Percentiles rank a stretch among this genome's conserved stretches.
phyloP scores from a whole-genome alignment of 129 eudicot genomes.

The sunflower (Helianthus annuus) region DNA sequence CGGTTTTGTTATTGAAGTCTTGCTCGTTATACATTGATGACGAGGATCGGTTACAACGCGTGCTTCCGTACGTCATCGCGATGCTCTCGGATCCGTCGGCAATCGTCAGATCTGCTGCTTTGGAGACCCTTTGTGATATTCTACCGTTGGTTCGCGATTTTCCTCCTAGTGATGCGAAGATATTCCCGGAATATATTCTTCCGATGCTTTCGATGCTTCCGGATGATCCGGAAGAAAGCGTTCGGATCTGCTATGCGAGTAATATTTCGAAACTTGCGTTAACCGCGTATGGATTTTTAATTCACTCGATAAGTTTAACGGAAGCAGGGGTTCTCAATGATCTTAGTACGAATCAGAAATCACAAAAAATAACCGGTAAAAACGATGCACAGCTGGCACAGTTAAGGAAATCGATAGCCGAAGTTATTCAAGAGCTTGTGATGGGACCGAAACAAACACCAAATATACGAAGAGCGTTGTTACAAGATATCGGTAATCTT shows the following conservation, averaged over 20 bases:
- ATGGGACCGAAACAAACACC: constrained; percentile 99
- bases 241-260: constrained; percentile 88
- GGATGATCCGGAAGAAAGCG: constrained; percentile 97
- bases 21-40: constrained; percentile 88
- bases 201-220: constrained; percentile 99
- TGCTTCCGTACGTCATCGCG: constrained; percentile 89
- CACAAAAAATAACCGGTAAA: constrained; percentile 34
- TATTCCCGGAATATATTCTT: constrained; percentile 91
- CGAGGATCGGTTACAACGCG: constrained; percentile 89
- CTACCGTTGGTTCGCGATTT: constrained; percentile 90
- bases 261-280: constrained; percentile 89
- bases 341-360: constrained; percentile 50
- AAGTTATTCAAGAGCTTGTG: constrained; percentile 96
- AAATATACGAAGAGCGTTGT: constrained; percentile 88
- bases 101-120: constrained; percentile 94
- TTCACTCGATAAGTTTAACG: constrained; percentile 89
- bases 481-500: constrained; percentile 84
- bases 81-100: constrained; percentile 95
- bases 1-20: constrained; percentile 71
- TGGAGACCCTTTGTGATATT: constrained; percentile 91
- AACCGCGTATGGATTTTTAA: constrained; percentile 87
- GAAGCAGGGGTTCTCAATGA: constrained; percentile 96
- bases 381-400: constrained; percentile 77
- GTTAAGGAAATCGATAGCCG: constrained; percentile 85
- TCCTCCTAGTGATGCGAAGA: constrained; percentile 98